Evolutionary conservation across 768 basidiomycete species (phyloP).

Genomic region (Pisolithus marmoratus): DNA sequence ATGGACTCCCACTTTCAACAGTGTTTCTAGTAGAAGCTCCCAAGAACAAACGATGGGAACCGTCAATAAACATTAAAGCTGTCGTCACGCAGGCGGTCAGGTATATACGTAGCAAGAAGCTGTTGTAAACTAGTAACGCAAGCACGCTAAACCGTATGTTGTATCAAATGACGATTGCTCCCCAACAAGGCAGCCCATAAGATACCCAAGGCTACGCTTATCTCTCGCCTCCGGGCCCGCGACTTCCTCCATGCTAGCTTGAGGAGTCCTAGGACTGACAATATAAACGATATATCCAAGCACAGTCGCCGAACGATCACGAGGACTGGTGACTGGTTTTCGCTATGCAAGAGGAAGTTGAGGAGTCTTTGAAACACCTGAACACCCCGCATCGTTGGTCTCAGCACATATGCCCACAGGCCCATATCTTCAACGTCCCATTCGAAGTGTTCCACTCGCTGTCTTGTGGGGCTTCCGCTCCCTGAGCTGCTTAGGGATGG

Average conservation of each 20-base stretch:
- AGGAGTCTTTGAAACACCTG: slow-evolving; percentile 44
- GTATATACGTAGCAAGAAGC: slow-evolving; percentile 9
- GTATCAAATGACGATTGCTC: slow-evolving; percentile 42
- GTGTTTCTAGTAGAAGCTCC: neutral
- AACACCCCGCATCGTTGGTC: slow-evolving; percentile 52
- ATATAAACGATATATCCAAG: slow-evolving; percentile 71
- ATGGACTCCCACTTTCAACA: slow-evolving; percentile 5
- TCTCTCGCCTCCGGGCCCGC: slow-evolving; percentile 63
- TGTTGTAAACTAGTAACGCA: neutral
- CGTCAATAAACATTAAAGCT: neutral
- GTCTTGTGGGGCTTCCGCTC: slow-evolving; percentile 38
- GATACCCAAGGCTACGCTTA: slow-evolving; percentile 55
- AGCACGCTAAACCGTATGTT: slow-evolving; percentile 33
- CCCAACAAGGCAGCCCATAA: slow-evolving; percentile 72
- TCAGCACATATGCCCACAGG: slow-evolving; percentile 72
- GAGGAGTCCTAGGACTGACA: slow-evolving; percentile 55
- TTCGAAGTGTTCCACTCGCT: slow-evolving; percentile 23
- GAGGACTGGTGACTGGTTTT: slow-evolving; percentile 55
- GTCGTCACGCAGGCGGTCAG: slow-evolving; percentile 2
- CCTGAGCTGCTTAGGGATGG: slow-evolving; percentile 36
- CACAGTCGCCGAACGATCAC: slow-evolving; percentile 69
- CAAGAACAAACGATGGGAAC: neutral
- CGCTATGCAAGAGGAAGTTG: slow-evolving; percentile 51
- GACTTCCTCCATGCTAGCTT: slow-evolving; percentile 62
- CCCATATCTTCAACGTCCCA: slow-evolving; percentile 83